These are phyloP conservation scores for Alternaria atra DNA, from an alignment of 2,329 filamentous ascomycete genomes.

Conservation along the genomic window DNA sequence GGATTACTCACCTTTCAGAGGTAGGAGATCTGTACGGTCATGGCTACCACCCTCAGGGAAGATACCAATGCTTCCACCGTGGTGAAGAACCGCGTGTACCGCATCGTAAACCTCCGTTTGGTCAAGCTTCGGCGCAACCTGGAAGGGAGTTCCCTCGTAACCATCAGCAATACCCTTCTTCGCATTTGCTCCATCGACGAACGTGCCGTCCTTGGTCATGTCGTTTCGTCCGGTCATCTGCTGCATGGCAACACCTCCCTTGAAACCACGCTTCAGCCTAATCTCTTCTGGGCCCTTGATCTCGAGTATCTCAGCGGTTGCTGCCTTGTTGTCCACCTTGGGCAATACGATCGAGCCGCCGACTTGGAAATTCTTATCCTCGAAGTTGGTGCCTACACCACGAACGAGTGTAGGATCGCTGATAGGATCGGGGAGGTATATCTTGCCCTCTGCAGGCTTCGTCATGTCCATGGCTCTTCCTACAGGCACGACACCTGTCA, in stretches of 20 bases:
- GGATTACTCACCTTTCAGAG: constrained; percentile 69
- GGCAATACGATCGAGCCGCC: constrained; percentile 89
- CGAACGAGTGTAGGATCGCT: constrained; percentile 83
- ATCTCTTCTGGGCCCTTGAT: constrained; percentile 83
- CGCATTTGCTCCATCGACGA: constrained; percentile 63
- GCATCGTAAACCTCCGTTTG: constrained; percentile 93
- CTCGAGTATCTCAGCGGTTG: constrained; percentile 84
- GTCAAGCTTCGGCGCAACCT: constrained; percentile 90
- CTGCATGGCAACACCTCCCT: constrained; percentile 74
- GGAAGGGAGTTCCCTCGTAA: constrained; percentile 82
- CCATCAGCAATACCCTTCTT: constrained; percentile 62
- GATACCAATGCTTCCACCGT: constrained; percentile 91
- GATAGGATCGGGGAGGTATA: constrained; percentile 89
- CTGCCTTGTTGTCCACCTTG: constrained; percentile 80
- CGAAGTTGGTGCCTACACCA: constrained; percentile 84
- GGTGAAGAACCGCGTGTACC: constrained; percentile 83
- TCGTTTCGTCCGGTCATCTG: constrained; percentile 86
- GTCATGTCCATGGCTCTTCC: constrained; percentile 89
- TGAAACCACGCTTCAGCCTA: constrained; percentile 86
- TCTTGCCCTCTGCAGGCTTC: constrained; percentile 77
- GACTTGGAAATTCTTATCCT: constrained; percentile 57
- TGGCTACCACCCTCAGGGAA: constrained; percentile 98
- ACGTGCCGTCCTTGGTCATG: constrained; percentile 71
- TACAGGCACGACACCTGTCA: constrained; percentile 91
- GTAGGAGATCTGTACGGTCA: constrained; percentile 88